phyloP scores from a whole-genome alignment of 129 eudicot species.

The Logfia minima region DNA sequence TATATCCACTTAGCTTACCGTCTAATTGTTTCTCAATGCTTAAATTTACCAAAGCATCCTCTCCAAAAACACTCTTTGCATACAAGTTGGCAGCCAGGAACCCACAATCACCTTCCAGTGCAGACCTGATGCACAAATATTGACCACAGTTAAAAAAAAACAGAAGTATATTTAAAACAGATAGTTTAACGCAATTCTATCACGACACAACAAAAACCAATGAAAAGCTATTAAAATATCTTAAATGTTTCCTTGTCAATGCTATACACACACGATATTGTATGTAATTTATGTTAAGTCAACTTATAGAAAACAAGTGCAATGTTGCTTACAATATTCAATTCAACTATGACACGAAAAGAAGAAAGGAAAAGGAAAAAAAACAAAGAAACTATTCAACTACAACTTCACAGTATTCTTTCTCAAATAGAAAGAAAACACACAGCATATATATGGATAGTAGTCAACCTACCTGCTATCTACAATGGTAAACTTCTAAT shows the following conservation, averaged over 20 bases:
- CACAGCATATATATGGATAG: background rate
- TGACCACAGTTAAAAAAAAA: background rate
- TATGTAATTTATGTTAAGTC: background rate
- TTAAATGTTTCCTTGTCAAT: background rate
- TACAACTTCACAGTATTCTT: background rate
- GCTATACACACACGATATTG: no score
- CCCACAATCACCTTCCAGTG: constrained; percentile 94
- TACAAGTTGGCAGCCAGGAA: constrained; percentile 93
- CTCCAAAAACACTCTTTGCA: constrained; percentile 97
- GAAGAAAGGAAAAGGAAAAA: background rate
- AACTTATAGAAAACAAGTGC: background rate
- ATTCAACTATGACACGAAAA: background rate
- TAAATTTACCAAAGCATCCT: constrained; percentile 94
- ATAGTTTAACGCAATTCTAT: background rate
- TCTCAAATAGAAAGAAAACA: background rate
- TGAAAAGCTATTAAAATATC: no score
- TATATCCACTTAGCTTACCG: constrained; percentile 88
- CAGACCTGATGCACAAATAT: constrained; percentile 51
- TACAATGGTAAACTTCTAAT: no score
- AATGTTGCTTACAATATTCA: no score
- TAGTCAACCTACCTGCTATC: background rate
- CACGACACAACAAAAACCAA: background rate
- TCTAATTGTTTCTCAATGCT: constrained; percentile 90
- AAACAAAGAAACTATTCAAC: background rate
- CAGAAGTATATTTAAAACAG: background rate